Evolutionary conservation across 2,329 filamentous ascomycete species (phyloP), one percentile per base, ranked within the genome.

Genomic region (Aspergillus tamarii): DNA sequence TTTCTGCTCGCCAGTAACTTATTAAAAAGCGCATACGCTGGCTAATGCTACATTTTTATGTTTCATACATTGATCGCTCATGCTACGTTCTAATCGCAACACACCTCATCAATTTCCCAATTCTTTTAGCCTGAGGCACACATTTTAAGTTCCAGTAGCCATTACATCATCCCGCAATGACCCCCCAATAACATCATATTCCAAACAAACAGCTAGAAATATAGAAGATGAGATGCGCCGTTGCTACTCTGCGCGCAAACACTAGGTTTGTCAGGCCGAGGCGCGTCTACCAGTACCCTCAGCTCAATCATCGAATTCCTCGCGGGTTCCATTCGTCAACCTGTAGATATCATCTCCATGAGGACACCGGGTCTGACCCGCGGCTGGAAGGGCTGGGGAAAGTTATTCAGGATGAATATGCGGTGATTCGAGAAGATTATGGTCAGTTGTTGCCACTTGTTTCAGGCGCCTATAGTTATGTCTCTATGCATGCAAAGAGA

Each of bases 361-460:
- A 55, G 52, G 48, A 53, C 28, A 57, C 48, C 36, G 46, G 28
- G 19, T 72, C 79, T 60, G 84, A 87, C 67, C 83, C 84, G 21
- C 83, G 83, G 57, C 73, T 87, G 41, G 79, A 81, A 60, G 78
- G 84, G 57, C 72, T 86, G 48, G 87, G 84, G 28, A 81, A 80
- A 45, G 74, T 82, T 0, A 87, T 89, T 67, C 78, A 83, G 67
- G 86, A 90, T 74, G 85, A 90, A 69, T 91, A 86, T 74, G 87
- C 88, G 7, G 78, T 80, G 8, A 79, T 91, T 57, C 81, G 84
- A 55, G 80, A 85, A 16, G 77, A 82, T 62, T 91, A 91, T 74
- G 77, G 86, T 86, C 73, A 28, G 70, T 63, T 0, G 55, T 52
- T 41, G 54, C 2, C 39, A 2, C 28, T 4, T 28, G 21, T 7